These are phyloP conservation scores for Penicillium sp. DNA, from an alignment of 2,329 filamentous ascomycete genomes.

Conservation along the genomic window DNA sequence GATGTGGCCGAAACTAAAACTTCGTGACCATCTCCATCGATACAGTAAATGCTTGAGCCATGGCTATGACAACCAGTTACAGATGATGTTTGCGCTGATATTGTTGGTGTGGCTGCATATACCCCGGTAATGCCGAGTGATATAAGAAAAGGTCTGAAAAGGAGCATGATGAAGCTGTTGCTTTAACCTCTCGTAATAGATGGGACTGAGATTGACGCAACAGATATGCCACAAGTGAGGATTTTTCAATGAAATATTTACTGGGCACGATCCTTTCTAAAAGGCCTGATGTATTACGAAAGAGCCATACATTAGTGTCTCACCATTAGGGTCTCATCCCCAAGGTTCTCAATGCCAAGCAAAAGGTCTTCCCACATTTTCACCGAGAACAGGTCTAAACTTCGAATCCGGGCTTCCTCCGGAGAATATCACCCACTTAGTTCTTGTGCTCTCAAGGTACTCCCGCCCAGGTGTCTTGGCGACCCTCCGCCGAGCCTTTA, in stretches of 20 bases:
- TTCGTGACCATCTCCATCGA: conserved; percentile 35
- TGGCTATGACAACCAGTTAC: conserved; percentile 56
- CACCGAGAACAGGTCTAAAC: conserved; percentile 10
- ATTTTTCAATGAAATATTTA: not conserved
- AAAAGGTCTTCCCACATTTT: not conserved
- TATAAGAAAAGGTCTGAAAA: conserved; percentile 9
- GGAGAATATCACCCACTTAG: not conserved
- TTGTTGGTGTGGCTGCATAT: conserved; percentile 28
- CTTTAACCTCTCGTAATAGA: not conserved
- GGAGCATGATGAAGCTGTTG: conserved; percentile 4
- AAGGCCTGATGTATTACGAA: not conserved
- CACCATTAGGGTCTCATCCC: conserved; percentile 9
- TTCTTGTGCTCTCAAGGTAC: conserved; percentile 19
- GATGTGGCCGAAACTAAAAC: conserved; percentile 43
- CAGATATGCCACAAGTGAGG: not conserved
- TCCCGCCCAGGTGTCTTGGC: conserved; percentile 21
- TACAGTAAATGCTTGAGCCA: conserved; percentile 36
- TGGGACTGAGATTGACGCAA: not conserved
- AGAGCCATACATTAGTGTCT: not conserved
- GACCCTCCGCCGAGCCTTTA: conserved; percentile 14
- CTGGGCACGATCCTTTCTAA: not conserved
- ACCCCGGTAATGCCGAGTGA: conserved; percentile 14
- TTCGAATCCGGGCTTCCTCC: not conserved
- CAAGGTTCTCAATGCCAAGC: conserved; percentile 27
- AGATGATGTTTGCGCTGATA: conserved; percentile 42